Conservation (phyloP, 1,139 yeast genomes). For the Lodderomyces margitis region DNA sequence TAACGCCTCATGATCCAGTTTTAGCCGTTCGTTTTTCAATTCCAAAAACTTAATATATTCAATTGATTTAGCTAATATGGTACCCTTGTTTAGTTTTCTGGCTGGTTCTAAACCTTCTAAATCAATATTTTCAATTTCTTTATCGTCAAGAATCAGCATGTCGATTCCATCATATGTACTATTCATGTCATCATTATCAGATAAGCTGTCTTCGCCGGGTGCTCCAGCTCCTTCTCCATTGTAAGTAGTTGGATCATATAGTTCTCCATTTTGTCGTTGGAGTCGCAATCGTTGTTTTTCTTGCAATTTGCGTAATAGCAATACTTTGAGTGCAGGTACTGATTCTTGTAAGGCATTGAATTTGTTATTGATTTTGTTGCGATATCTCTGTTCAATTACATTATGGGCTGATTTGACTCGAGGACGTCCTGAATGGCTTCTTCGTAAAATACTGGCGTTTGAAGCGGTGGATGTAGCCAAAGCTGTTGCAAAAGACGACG, state of each 20-base stretch:
- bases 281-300: conserved; percentile 15
- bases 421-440: conserved; percentile 13
- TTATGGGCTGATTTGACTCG: conserved; percentile 39
- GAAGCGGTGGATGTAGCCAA: background rate
- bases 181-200: background rate
- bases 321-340: conserved; percentile 41
- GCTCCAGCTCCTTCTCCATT: conserved; percentile 10
- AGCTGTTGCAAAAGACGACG: background rate
- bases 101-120: conserved; percentile 49
- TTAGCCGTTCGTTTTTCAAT: conserved; percentile 35
- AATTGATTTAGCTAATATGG: conserved; percentile 42
- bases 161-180: conserved; percentile 3
- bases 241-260: conserved; percentile 10
- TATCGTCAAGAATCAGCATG: conserved; percentile 10
- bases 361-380: conserved; percentile 47
- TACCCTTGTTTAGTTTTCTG: conserved; percentile 44
- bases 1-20: conserved; percentile 33
- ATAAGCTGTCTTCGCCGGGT: conserved; percentile 6
- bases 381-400: conserved; percentile 45
- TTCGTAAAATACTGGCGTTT: background rate
- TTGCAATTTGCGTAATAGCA: conserved; percentile 23
- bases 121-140: conserved; percentile 19
- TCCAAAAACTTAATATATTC: conserved; percentile 47
- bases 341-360: conserved; percentile 40
- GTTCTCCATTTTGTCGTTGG: conserved; percentile 14